phyloP scores from a whole-genome alignment of 2,329 filamentous ascomycete genomes.

The Botryotinia globosa region DNA sequence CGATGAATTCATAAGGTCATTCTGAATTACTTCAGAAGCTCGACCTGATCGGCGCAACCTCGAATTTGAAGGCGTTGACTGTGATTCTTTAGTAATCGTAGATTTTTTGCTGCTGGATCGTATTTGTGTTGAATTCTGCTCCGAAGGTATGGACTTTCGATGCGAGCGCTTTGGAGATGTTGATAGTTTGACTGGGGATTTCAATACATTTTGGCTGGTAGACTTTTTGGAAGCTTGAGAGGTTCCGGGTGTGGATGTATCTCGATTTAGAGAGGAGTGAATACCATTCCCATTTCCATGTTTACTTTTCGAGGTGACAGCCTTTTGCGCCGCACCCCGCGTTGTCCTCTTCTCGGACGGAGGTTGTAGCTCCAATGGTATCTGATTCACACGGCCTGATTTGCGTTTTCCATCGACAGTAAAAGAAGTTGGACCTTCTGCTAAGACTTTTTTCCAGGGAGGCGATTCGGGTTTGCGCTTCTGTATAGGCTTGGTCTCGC shows the following conservation, averaged over 20 bases:
- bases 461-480: slow-evolving; percentile 66
- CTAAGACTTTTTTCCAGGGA: slow-evolving; percentile 85
- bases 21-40: slow-evolving; percentile 26
- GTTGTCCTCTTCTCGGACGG: slow-evolving; percentile 52
- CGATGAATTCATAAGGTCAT: slow-evolving; percentile 24
- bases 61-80: slow-evolving; percentile 26
- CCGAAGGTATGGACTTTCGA: slow-evolving; percentile 34
- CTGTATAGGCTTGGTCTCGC: slow-evolving; percentile 46
- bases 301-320: slow-evolving; percentile 33
- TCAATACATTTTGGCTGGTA: slow-evolving; percentile 25
- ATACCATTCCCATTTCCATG: slow-evolving; percentile 29
- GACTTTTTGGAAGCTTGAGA: slow-evolving; percentile 28
- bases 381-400: slow-evolving; percentile 60
- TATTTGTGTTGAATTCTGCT: slow-evolving; percentile 30
- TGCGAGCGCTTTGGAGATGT: slow-evolving; percentile 35
- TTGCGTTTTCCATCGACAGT: slow-evolving; percentile 68
- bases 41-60: slow-evolving; percentile 32
- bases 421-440: slow-evolving; percentile 85
- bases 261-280: slow-evolving; percentile 25
- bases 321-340: slow-evolving; percentile 44
- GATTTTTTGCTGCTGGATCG: slow-evolving; percentile 30
- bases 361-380: slow-evolving; percentile 53
- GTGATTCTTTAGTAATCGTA: slow-evolving; percentile 24
- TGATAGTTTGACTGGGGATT: slow-evolving; percentile 30
- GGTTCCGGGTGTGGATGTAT: slow-evolving; percentile 24